These are phyloP conservation scores for Nicotiana tabacum DNA, from an alignment of 257 asterid genomes.

Conservation along the genomic window DNA sequence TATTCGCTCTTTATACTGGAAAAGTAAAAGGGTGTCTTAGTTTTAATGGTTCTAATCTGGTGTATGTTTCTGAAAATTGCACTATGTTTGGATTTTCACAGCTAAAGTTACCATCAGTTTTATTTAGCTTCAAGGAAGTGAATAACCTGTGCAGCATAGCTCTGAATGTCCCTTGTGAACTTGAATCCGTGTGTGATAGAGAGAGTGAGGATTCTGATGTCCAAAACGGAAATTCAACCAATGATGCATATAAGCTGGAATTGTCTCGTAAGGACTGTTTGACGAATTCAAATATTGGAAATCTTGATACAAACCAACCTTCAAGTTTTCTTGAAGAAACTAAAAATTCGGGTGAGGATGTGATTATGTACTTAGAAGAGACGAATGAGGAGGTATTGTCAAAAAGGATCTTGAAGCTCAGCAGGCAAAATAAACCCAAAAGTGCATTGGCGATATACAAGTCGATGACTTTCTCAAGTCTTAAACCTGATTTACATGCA, in stretches of 20 bases:
- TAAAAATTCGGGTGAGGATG: slow-evolving; percentile 14
- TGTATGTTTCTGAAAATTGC: background rate
- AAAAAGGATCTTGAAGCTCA: slow-evolving; percentile 73
- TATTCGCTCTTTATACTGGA: background rate
- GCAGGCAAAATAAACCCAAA: slow-evolving; percentile 61
- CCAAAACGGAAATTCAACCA: background rate
- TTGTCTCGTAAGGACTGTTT: background rate
- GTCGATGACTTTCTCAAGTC: slow-evolving; percentile 60
- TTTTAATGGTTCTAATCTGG: background rate
- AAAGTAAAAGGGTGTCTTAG: background rate
- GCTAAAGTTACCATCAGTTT: background rate
- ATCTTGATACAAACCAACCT: background rate
- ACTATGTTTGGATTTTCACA: background rate
- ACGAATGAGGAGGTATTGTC: slow-evolving; percentile 56
- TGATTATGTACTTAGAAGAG: slow-evolving; percentile 68
- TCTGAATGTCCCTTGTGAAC: background rate
- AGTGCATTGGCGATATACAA: slow-evolving; percentile 56
- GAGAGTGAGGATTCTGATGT: background rate
- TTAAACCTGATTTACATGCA: slow-evolving; percentile 68
- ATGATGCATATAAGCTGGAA: background rate
- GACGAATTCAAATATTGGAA: background rate
- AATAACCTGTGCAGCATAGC: background rate
- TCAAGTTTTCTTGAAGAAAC: background rate
- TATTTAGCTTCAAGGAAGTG: background rate
- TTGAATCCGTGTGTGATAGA: background rate